Conservation (phyloP, 176 grass and related monocot genomes). For the Melocanna baccifera region DNA sequence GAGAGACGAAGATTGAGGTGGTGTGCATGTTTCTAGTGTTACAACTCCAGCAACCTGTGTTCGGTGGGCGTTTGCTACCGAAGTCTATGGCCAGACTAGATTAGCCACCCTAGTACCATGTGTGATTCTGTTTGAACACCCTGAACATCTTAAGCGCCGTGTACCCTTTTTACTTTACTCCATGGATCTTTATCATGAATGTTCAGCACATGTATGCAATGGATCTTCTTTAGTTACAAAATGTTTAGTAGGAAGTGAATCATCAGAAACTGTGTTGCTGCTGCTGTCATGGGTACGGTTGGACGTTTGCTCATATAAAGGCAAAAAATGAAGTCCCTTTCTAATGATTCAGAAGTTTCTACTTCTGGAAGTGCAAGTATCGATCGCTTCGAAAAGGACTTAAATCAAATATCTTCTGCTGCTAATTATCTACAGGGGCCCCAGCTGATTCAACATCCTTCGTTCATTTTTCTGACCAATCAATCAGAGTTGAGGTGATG, state of each 20-base stretch:
- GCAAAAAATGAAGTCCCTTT: background rate
- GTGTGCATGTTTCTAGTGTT: background rate
- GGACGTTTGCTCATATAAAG: background rate
- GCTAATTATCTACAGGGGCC: background rate
- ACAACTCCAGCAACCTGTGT: background rate
- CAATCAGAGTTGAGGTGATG: background rate
- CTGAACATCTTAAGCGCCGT: background rate
- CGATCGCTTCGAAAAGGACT: background rate
- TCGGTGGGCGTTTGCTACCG: background rate
- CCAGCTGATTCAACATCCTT: background rate
- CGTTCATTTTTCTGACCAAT: background rate
- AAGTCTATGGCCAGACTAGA: background rate
- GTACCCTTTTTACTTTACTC: background rate
- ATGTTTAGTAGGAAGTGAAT: background rate
- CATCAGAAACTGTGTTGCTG: background rate
- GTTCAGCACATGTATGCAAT: background rate
- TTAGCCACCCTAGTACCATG: background rate
- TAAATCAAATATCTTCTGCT: background rate
- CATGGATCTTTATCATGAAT: background rate
- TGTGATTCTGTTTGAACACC: background rate
- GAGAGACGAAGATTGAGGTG: conserved; percentile 70
- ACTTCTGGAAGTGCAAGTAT: background rate
- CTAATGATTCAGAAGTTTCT: background rate
- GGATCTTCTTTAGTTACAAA: background rate
- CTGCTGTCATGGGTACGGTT: background rate